Evolutionary conservation across 1,139 yeast genomes (phyloP).

Genomic region (Lodderomyces jiufengensis): DNA sequence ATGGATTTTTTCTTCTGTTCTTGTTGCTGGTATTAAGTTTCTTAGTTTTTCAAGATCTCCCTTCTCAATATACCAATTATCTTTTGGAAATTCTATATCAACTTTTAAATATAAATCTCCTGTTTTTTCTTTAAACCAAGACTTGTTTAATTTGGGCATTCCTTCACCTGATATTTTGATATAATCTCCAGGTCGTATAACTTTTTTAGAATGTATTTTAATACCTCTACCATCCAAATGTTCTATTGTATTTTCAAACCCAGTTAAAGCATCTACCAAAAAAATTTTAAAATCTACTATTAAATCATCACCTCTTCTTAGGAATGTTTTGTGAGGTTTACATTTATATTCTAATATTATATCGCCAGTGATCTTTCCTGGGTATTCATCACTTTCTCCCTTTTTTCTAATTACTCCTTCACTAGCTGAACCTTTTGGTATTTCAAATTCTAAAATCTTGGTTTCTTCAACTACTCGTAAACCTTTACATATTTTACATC

Average conservation of each 20-base stretch:
- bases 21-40: constrained; percentile 50
- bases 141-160: constrained; percentile 58
- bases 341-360: constrained; percentile 60
- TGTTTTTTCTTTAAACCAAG: constrained; percentile 35
- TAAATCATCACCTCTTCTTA: constrained; percentile 62
- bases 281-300: constrained; percentile 59
- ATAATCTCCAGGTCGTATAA: constrained; percentile 73
- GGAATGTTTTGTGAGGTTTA: constrained; percentile 43
- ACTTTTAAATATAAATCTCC: constrained; percentile 78
- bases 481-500: constrained; percentile 77
- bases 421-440: constrained; percentile 65
- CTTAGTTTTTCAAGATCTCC: constrained; percentile 52
- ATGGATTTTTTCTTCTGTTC: constrained; percentile 24
- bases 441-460: constrained; percentile 72
- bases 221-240: constrained; percentile 82
- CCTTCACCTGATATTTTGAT: constrained; percentile 75
- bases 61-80: constrained; percentile 72
- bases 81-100: constrained; percentile 78
- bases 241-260: constrained; percentile 66
- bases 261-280: constrained; percentile 78
- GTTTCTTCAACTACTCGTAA: constrained; percentile 59
- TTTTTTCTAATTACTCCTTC: constrained; percentile 60
- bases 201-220: constrained; percentile 68
- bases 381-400: constrained; percentile 76
- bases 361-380: constrained; percentile 77